Evolutionary conservation across 495 filamentous ascomycete genomes (phyloP), one percentile per base, ranked within the genome.

Genomic region (Entonaema liquescens): DNA sequence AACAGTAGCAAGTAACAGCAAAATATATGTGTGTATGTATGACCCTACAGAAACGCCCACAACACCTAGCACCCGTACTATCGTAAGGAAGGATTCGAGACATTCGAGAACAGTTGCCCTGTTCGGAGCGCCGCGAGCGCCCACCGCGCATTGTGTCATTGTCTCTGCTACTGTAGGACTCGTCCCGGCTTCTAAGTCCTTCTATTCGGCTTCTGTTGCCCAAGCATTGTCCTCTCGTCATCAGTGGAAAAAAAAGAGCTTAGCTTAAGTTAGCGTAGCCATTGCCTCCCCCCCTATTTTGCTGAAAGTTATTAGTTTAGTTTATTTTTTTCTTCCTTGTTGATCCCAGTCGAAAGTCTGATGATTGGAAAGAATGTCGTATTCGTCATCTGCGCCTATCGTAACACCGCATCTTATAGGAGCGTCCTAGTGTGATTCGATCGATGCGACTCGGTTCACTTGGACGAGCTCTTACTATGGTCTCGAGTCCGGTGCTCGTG

Each of bases 41-140:
- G 11, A n/a, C 38, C 38, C 38, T 40, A 40, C 38, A 8, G 17
- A 17, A 40, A 40, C 38, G 38, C 42, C 42, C 19, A 21, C 11
- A 21, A 40, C 0, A n/a, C 38, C 42, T 17, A 19, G 19, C 42
- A n/a, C 35, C 42, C 42, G 17, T 47, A 23, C 42, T 21, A 47
- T 47, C 17, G 19, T 21, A 50, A 68, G 40, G 33, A 66, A 71
- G 58, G 58, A 67, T 70, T 50, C 58, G 50, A 71, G 68, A 71
- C 68, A 65, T n/a, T 56, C 40, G 52, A 53, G 38, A 71, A 38
- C 38, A 61, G 23, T 47, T 58, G 23, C 44, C 29, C 23, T 66
- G 21, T 26, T 35, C 23, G 21, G 12, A 19, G 23, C 25, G 2
- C 23, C 13, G 31, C 3, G 17, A 23, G 28, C 4, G 28, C n/a